These are phyloP conservation scores for Pleurostoma richardsiae DNA, from an alignment of 2,329 filamentous ascomycete species.

Conservation along the genomic window DNA sequence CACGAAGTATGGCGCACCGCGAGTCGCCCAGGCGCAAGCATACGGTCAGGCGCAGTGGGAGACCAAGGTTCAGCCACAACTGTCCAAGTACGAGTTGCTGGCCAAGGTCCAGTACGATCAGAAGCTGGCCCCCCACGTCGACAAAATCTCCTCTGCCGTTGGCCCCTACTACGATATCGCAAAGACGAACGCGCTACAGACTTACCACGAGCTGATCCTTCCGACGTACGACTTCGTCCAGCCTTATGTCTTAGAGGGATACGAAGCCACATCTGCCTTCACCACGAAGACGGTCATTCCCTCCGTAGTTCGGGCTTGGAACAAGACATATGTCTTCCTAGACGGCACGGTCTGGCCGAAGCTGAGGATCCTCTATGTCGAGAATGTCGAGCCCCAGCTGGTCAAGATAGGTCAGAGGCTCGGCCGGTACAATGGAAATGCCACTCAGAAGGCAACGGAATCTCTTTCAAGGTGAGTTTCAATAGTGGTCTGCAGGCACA, in stretches of 20 bases:
- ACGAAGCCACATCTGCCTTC: slow-evolving; percentile 61
- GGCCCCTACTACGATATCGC: slow-evolving; percentile 70
- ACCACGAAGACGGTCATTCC: slow-evolving; percentile 67
- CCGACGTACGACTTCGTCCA: slow-evolving; percentile 71
- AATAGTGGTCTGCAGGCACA: not conserved
- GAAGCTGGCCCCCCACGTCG: slow-evolving; percentile 68
- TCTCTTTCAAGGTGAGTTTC: slow-evolving; percentile 16
- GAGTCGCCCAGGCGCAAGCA: slow-evolving; percentile 61
- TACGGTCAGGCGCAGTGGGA: slow-evolving; percentile 72
- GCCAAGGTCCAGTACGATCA: slow-evolving; percentile 64
- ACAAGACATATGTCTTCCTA: slow-evolving; percentile 64
- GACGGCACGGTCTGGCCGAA: slow-evolving; percentile 77
- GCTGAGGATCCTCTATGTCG: slow-evolving; percentile 72
- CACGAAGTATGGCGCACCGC: slow-evolving; percentile 70
- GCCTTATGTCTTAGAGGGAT: slow-evolving; percentile 69
- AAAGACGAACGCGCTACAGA: slow-evolving; percentile 56
- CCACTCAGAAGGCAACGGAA: slow-evolving; percentile 23
- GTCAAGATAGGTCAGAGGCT: slow-evolving; percentile 87
- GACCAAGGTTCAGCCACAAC: slow-evolving; percentile 68
- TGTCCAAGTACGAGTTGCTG: slow-evolving; percentile 59
- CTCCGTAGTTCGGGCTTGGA: slow-evolving; percentile 65
- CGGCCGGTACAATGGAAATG: slow-evolving; percentile 61
- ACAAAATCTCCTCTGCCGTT: slow-evolving; percentile 50
- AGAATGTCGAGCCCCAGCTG: slow-evolving; percentile 94
- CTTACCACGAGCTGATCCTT: slow-evolving; percentile 67